These are phyloP conservation scores for Hanseniaspora valbyensis DNA, from an alignment of 805 yeast genomes.

Conservation along the genomic window DNA sequence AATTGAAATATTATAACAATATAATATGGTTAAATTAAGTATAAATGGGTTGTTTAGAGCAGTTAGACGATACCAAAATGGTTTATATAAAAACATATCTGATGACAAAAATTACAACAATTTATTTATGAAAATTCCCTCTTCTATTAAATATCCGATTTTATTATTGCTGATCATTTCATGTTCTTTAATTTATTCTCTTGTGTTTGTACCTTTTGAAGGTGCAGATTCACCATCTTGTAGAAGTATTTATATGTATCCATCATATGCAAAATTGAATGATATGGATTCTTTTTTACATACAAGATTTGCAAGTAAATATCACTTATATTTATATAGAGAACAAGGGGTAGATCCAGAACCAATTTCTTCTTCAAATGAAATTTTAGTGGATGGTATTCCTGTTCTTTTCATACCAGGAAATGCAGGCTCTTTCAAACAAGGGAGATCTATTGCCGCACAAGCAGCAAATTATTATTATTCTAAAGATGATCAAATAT, in stretches of 20 bases:
- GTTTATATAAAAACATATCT: neutral
- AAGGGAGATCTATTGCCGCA: slow-evolving; percentile 85
- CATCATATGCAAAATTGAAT: slow-evolving; percentile 64
- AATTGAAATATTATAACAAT: neutral
- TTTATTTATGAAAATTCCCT: neutral
- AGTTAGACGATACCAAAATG: neutral
- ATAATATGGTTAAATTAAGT: neutral
- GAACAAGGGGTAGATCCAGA: slow-evolving; percentile 61
- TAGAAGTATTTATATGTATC: slow-evolving; percentile 64
- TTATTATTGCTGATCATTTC: slow-evolving; percentile 19
- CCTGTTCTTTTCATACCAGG: slow-evolving; percentile 95
- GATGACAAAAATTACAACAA: neutral
- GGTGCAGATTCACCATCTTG: slow-evolving; percentile 50
- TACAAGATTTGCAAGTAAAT: slow-evolving; percentile 64
- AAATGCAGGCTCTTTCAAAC: slow-evolving; percentile 88
- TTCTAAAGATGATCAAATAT: slow-evolving; percentile 22
- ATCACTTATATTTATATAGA: slow-evolving; percentile 72
- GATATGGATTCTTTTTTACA: slow-evolving; percentile 57
- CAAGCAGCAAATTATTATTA: slow-evolving; percentile 50
- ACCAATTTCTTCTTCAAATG: slow-evolving; percentile 31
- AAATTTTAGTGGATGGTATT: slow-evolving; percentile 46
- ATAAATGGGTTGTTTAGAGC: neutral
- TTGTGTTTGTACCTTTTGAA: slow-evolving; percentile 20
- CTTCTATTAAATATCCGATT: neutral
- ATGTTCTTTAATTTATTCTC: slow-evolving; percentile 15